Evolutionary conservation across 768 basidiomycete species (phyloP).

Genomic region (Tulasnella sp.): DNA sequence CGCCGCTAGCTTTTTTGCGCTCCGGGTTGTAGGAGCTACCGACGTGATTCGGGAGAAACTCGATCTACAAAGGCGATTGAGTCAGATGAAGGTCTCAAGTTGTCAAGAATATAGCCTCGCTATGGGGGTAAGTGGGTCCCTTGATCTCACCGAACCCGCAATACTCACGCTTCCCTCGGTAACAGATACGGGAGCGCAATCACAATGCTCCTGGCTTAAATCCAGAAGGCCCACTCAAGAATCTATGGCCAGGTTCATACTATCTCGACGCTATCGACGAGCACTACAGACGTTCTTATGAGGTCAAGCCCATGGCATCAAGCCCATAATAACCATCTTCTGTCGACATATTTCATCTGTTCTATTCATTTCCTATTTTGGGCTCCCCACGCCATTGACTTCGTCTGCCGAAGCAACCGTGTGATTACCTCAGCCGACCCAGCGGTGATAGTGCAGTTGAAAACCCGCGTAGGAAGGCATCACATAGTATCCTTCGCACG

Average conservation of each 20-base stretch:
- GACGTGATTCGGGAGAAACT: conserved; percentile 67
- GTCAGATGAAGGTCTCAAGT: conserved; percentile 77
- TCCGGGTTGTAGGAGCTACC: conserved; percentile 80
- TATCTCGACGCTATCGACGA: conserved; percentile 84
- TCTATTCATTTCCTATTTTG: too few relatives aligned
- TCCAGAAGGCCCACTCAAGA: conserved; percentile 74
- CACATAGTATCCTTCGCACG: too few relatives aligned
- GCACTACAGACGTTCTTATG: conserved; percentile 87
- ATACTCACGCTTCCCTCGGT: not conserved
- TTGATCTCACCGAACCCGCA: not conserved
- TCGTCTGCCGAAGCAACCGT: too few relatives aligned
- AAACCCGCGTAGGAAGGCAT: too few relatives aligned
- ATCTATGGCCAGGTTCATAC: conserved; percentile 89
- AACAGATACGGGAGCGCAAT: conserved; percentile 87
- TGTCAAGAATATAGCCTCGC: conserved; percentile 87
- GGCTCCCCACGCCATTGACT: too few relatives aligned
- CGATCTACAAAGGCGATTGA: conserved; percentile 63
- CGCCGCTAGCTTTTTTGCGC: conserved; percentile 86
- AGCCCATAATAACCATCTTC: too few relatives aligned
- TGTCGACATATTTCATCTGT: too few relatives aligned
- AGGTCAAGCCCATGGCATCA: conserved; percentile 30
- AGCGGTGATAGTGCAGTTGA: too few relatives aligned
- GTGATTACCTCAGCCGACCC: too few relatives aligned
- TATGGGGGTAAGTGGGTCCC: conserved; percentile 31
- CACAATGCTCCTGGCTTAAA: conserved; percentile 80